Evolutionary conservation across 768 basidiomycete species (phyloP), one percentile per base, ranked within the genome.

Genomic region (Termitomyces sp.): DNA sequence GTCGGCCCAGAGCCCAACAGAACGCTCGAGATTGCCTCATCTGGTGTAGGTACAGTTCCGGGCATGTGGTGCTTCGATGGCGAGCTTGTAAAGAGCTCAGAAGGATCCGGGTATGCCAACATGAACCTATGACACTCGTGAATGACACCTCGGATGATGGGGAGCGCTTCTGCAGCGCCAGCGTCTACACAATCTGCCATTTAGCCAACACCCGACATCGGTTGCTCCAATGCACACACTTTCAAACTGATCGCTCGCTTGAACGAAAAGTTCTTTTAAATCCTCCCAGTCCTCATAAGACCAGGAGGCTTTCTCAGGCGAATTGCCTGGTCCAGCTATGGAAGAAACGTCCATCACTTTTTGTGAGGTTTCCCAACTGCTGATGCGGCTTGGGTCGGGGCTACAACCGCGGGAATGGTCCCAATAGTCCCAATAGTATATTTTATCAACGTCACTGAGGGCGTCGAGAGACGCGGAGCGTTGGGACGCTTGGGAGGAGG

Each of bases 41-140:
- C 47, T 32, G 35, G 20, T 18, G 46, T 33, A 2, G 26, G 13
- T 12, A 12, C 12, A 20, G 38, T 50, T 61, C 53, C 54, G 57
- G 53, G 59, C 56, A 47, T 22, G 67, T 63, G 4, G 54, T 53
- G 42, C 26, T 44, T 65, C 56, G 53, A 58, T 38, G 56, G 56
- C 10, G 48, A 67, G 47, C 59, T 70, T 6, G 71, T 54, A 61
- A 79, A 84, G 22, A 86, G 66, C 18, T 76, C 69, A 22, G 81
- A 83, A 0, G 84, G 86, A 61, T 88, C 85, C 13, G 78, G 73
- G 64, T 81, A 81, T 30, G 70, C 69, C 30, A 75, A 61, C 55
- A 85, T 73, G 61, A 86, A 84, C n/a, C 82, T 78, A 68, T 85
- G 82, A 67, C 84, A 87, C 67, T 86, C 85, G 62, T 87, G 83